Conservation (phyloP, 306 rosid genomes). For the Gastrolobium bilobum region DNA sequence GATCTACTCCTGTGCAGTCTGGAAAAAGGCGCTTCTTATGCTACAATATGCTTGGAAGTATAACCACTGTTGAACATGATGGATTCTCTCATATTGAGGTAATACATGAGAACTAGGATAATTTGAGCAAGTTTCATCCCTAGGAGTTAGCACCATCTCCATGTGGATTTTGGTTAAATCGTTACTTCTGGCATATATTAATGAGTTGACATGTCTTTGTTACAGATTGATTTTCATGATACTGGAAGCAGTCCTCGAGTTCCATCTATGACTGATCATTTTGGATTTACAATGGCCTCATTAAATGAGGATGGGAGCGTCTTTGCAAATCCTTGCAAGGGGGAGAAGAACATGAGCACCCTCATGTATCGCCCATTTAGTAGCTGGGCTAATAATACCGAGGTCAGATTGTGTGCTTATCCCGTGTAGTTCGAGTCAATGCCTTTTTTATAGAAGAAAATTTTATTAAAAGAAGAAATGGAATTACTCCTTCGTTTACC, state of each 20-base stretch:
- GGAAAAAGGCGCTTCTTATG: conserved; percentile 91
- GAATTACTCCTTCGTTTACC: conserved; percentile 13
- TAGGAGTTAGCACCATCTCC: neutral
- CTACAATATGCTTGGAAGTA: conserved; percentile 93
- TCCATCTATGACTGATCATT: conserved; percentile 98
- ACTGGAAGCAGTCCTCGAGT: conserved; percentile 89
- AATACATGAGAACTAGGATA: conserved; percentile 5
- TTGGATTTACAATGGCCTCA: conserved; percentile 98
- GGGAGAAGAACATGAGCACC: conserved; percentile 92
- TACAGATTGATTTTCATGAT: conserved; percentile 95
- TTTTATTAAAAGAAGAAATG: conserved; percentile 16
- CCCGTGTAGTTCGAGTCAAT: neutral
- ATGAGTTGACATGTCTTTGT: conserved; percentile 42
- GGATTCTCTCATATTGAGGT: conserved; percentile 98
- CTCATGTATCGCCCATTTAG: conserved; percentile 96
- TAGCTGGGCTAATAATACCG: conserved; percentile 94
- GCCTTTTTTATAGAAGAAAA: conserved; percentile 12
- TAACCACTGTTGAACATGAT: conserved; percentile 83
- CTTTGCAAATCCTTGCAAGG: conserved; percentile 95
- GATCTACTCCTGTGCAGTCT: conserved; percentile 82
- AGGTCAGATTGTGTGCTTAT: conserved; percentile 65
- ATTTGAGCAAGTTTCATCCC: conserved; percentile 18
- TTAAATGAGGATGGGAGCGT: conserved; percentile 83
- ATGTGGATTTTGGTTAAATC: conserved; percentile 15
- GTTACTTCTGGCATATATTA: neutral